A percentile compares a stretch with the other conserved stretches of the same genome.
Evolutionary conservation across 371 early-diverging fungal species (phyloP).

Genomic region (Mortierella sp.): DNA sequence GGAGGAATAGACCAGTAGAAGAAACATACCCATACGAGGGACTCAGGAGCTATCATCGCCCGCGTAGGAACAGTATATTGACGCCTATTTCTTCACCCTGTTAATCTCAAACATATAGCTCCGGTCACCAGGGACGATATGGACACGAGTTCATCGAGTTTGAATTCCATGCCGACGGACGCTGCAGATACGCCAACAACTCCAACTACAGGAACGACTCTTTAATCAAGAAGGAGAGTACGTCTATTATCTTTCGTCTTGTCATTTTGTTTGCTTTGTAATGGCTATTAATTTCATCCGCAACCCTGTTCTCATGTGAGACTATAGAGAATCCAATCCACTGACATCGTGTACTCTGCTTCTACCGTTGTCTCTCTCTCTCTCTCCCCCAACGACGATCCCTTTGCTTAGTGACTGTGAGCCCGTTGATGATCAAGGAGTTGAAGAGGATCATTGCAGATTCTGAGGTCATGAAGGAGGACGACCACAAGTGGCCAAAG

Average conservation of each 20-base stretch:
- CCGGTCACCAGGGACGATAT: slow-evolving; percentile 94
- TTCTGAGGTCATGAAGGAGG: slow-evolving; percentile 94
- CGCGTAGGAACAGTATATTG: too few relatives aligned
- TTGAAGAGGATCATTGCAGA: slow-evolving; percentile 90
- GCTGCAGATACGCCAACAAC: slow-evolving; percentile 96
- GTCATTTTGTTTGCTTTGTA: background rate
- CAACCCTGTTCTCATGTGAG: background rate
- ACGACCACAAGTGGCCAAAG: slow-evolving; percentile 93
- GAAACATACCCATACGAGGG: too few relatives aligned
- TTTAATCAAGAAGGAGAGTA: slow-evolving; percentile 95
- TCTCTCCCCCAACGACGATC: too few relatives aligned
- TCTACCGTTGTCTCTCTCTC: background rate
- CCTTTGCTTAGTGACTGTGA: slow-evolving; percentile 88
- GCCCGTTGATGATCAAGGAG: slow-evolving; percentile 85
- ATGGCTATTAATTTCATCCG: background rate
- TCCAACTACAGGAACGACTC: slow-evolving; percentile 98
- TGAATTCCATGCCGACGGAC: slow-evolving; percentile 92
- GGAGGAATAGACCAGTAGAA: background rate
- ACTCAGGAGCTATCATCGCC: too few relatives aligned
- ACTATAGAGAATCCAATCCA: background rate
- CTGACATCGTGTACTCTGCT: background rate
- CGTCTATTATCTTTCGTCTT: slow-evolving; percentile 12
- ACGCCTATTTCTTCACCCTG: too few relatives aligned
- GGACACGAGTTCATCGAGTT: slow-evolving; percentile 99
- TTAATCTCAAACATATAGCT: too few relatives aligned